A percentile compares a stretch with the other conserved stretches of the same genome.
These are phyloP conservation scores for Tylopilus vinaceipallidus DNA, from an alignment of 768 basidiomycete genomes.

Conservation along the genomic window DNA sequence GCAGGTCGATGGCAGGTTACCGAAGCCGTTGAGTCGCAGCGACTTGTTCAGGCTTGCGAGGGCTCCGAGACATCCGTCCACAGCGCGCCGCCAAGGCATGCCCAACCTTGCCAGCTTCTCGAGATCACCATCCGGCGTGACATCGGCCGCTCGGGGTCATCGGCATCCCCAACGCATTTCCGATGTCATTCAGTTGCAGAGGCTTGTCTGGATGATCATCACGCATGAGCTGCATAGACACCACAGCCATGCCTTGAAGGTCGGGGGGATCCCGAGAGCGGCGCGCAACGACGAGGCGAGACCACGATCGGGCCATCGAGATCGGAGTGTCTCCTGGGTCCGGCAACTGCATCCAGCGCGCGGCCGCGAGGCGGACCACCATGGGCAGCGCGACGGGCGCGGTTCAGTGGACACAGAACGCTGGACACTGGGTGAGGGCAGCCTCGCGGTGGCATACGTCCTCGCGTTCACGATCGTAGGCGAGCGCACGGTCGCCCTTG, in stretches of 20 bases:
- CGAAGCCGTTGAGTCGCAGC: too few relatives aligned
- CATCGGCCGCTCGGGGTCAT: not conserved
- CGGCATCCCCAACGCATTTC: not conserved
- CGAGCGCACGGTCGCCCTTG: not conserved
- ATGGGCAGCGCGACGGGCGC: constrained; percentile 12
- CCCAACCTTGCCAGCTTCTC: not conserved
- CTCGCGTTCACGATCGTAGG: not conserved
- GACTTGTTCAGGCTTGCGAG: not conserved
- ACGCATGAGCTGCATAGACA: not conserved
- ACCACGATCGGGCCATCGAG: constrained; percentile 1
- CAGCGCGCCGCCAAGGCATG: not conserved
- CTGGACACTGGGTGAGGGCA: constrained; percentile 14
- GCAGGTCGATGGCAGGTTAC: too few relatives aligned
- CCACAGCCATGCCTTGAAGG: not conserved
- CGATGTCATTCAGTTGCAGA: not conserved
- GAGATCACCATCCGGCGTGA: not conserved
- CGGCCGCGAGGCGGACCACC: constrained; percentile 12
- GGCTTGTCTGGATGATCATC: not conserved
- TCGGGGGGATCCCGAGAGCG: not conserved
- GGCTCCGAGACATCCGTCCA: not conserved
- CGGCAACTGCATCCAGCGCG: not conserved
- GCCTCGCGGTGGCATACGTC: constrained; percentile 11
- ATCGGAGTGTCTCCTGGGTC: not conserved
- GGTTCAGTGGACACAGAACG: constrained; percentile 11
- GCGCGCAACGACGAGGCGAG: not conserved